Evolutionary conservation across 352 stramenopile genomes (phyloP), one percentile per base, ranked within the genome.

Genomic region (Globisporangium rhizosaccharum): DNA sequence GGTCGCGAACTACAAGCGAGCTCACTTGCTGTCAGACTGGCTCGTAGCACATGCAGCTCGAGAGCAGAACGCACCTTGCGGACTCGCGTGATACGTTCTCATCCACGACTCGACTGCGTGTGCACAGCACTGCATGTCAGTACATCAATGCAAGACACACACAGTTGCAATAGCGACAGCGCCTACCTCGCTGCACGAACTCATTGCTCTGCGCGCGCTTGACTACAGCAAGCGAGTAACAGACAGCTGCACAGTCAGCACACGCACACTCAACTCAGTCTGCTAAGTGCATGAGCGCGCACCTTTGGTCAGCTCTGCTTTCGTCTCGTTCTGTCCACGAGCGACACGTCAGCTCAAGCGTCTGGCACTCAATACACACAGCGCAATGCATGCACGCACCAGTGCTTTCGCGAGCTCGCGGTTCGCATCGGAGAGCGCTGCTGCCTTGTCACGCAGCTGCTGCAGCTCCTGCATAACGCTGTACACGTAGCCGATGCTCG

Each of bases 401-500:
- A 91, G 51, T 46, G 81, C 71, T 67, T 82, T 88, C 2, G 82
- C 82, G 28, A 91, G 61, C 11, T 86, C 66, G 36, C 66, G 64
- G 63, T 91, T 91, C 53, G 76, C 88, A 44, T 81, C 67, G 8
- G 74, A 70, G 9, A 87, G 66, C 48, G 57, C 65, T 15, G 42
- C 56, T 3, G 72, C 68, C 46, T 85, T 71, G 17, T 72, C 67
- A 33, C 79, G 75, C 26, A 91, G 56, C 53, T 72, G 68, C 49
- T 85, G 68, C 51, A 87, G 56, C 63, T 91, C 82, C 50, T 87
- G 71, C 62, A 88, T 79, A 53, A 87, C 66, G 59, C 76, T 64
- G 52, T 87, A 82, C 45, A 82, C 67, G 48, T 76, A 81, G 26
- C 72, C 68, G 39, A 70, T 64, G 64, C 72, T 81, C 51, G 55